Base-by-base conservation (phyloP, 1,284 basidiomycete genomes). In the Ceratobasidium papillatum region DNA sequence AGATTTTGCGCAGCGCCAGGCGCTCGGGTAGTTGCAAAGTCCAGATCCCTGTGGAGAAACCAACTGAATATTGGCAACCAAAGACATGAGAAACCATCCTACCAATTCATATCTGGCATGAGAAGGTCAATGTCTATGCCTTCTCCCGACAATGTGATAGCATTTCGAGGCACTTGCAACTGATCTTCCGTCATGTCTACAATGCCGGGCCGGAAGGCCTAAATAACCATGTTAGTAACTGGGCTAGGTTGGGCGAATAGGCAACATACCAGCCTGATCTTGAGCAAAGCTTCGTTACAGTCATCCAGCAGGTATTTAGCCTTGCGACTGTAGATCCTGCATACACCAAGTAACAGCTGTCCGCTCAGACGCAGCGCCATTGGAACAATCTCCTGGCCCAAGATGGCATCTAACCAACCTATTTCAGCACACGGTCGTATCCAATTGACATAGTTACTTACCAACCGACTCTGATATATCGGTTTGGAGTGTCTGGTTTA, bases 271-370 rank as follows among this genome's bases (percentile, higher is more conserved):
- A 98, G 93, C 82, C 97, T 97, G 76, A 99, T 97, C 82, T 96
- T 96, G 68, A 96, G 84, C 74, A 99, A 84, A 0, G 96, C 95
- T 81, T 99, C 98, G 79, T 97, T 97, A 82, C 96, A 99, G 82
- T 99, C 97, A 80, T 99, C 97, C 78, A 98, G 85, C 1, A 99
- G 88, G 83, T 99, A 99, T 81, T 98, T 98, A 27, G 96, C 95
- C 83, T 99, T 98, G 63, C 97, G 88, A 79, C 95, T 96, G 84
- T 99, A 99, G 80, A 99, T 99, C 75, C 98, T 90, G 64, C 96
- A 95, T 72, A 99, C 96, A 80, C 97, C 97, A 49, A 99, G 89
- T 75, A 99, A 88, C 59, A 99, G 87, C 80, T 99, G 97, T 8
- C 97, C 97, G 47, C 95, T 98, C 22, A 99, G 85, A 74, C 97